A percentile compares a stretch with the other conserved stretches of the same genome.
These are phyloP conservation scores for Heracleum sosnowskyi DNA, from an alignment of 129 eudicot genomes.

Conservation along the genomic window DNA sequence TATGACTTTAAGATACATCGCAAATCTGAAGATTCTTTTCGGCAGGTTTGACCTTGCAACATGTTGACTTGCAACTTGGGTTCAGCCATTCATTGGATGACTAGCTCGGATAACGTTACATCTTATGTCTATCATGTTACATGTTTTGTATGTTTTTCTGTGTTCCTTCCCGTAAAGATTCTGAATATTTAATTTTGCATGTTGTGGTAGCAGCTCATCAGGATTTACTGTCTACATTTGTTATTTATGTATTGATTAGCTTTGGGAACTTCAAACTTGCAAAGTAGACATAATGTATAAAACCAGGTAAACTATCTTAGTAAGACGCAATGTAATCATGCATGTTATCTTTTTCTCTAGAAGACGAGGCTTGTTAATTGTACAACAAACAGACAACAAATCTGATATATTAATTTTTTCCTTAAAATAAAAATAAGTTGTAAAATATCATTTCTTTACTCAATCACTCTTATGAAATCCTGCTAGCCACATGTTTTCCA, in stretches of 20 bases:
- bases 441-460: too few species aligned
- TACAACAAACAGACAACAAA: neutral
- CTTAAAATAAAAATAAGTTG: neutral
- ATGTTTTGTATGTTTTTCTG: neutral
- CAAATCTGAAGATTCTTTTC: conserved; percentile 73
- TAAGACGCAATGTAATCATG: neutral
- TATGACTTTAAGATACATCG: conserved; percentile 93
- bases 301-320: neutral
- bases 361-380: neutral
- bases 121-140: neutral
- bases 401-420: neutral
- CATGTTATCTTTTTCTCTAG: neutral
- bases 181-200: neutral
- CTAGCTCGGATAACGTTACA: neutral
- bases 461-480: neutral
- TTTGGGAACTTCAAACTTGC: neutral
- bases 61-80: neutral
- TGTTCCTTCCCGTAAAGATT: neutral
- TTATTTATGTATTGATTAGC: neutral
- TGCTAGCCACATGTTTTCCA: neutral
- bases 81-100: neutral
- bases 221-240: neutral
- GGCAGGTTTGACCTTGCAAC: conserved; percentile 51
- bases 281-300: neutral
- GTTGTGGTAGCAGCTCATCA: neutral